Evolutionary conservation across 371 early-diverging fungal genomes (phyloP).

Genomic region (Mortierella sp.): DNA sequence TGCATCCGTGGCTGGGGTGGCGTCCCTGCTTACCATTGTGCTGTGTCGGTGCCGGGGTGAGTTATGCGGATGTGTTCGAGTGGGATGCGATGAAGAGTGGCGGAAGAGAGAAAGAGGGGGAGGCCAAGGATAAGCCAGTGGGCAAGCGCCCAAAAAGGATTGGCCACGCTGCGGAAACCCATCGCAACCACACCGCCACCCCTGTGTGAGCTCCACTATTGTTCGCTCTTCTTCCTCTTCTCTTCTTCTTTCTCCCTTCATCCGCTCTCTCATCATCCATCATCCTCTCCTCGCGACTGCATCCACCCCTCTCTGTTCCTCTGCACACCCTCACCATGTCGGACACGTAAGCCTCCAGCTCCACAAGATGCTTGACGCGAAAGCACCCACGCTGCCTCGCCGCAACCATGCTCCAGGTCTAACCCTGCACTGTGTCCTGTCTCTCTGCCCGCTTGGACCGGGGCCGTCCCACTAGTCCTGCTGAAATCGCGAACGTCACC

Average conservation of each 20-base stretch:
- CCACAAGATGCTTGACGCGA: neutral
- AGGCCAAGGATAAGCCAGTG: neutral
- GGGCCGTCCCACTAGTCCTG: neutral
- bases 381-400: too few species aligned
- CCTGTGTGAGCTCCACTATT: too few species aligned
- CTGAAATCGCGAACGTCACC: constrained; percentile 7
- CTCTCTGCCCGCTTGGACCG: neutral
- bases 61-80: too few species aligned
- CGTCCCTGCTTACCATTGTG: too few species aligned
- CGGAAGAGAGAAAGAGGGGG: constrained; percentile 1
- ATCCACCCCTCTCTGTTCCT: neutral
- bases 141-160: too few species aligned
- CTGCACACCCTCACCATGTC: constrained; percentile 10
- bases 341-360: constrained; percentile 8
- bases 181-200: too few species aligned
- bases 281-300: neutral
- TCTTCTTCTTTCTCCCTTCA: neutral
- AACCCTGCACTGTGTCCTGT: too few species aligned
- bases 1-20: too few species aligned
- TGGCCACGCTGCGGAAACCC: too few species aligned
- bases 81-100: neutral
- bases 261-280: neutral
- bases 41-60: too few species aligned
- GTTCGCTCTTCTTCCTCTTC: too few species aligned
- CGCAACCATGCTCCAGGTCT: too few species aligned